Evolutionary conservation across 225 moss, liverwort and hornwort species (phyloP), one percentile per base, ranked within the genome.

Genomic region (Ulota crispa): DNA sequence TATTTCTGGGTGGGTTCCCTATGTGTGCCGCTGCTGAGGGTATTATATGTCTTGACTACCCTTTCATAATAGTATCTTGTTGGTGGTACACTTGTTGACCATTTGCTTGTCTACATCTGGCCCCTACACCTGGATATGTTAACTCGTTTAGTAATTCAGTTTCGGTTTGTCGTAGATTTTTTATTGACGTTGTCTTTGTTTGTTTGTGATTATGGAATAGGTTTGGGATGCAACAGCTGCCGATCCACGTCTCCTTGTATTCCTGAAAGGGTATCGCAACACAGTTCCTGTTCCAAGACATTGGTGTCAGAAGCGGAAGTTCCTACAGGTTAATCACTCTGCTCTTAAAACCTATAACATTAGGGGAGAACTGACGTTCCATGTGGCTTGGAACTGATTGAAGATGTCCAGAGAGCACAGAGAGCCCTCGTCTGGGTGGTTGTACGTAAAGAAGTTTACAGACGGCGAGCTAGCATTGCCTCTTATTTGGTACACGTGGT

Each of bases 401-500:
- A 82, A 89, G 89, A 90, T 89, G 84, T 87, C 90, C 83, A 90
- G 89, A 92, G 91, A 88, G 91, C 86, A 84, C 80, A 85, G 76
- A 83, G 65, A 81, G 80, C 89, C 89, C 93, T 89, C 90, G 89
- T 95, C 91, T 91, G 98, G 97, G 88, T 96, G 90, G 88, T 96
- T 99, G 93, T 88, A 85, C 92, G 87, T 94, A 86, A 92, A 86
- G 88, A 89, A 93, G 88, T 91, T 94, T 94, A 91, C 89, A 89
- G 92, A 88, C 91, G 93, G 89, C 86, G 89, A 90, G 89, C 89
- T 95, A 96, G 92, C 95, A 92, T 98, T 93, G 94, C 98, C 95
- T 99, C 98, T 99, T 99, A 99, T 99, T 93, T 99, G 95, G 92
- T 99, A 95, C 88, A 99, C 89, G 91, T 99, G 98, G 98, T 96